Conservation (phyloP, 1,284 basidiomycete species). For the Veloboletus limbatus region DNA sequence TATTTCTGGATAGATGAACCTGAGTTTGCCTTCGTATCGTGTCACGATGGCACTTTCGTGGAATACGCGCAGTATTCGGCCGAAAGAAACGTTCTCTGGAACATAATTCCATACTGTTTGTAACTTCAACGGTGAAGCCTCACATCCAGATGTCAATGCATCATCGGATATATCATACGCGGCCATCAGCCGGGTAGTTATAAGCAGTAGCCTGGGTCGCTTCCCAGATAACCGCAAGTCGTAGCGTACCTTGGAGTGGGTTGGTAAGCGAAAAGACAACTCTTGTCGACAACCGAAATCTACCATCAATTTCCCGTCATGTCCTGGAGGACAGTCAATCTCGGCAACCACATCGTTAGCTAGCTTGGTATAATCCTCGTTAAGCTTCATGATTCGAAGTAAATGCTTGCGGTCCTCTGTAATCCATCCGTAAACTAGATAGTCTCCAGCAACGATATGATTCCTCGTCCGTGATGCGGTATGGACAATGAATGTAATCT, state of each 20-base stretch:
- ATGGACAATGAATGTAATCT: constrained; percentile 27
- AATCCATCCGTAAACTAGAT: constrained; percentile 32
- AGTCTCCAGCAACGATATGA: constrained; percentile 29
- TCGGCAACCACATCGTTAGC: constrained; percentile 24
- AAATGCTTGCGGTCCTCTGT: constrained; percentile 30
- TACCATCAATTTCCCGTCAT: constrained; percentile 30
- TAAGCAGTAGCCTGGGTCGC: constrained; percentile 23
- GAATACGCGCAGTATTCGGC: constrained; percentile 29
- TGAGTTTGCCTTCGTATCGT: constrained; percentile 26
- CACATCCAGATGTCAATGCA: constrained; percentile 10
- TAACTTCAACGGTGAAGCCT: constrained; percentile 12
- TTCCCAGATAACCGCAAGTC: constrained; percentile 29
- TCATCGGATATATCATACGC: constrained; percentile 30
- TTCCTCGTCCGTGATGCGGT: constrained; percentile 21
- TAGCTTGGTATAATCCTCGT: constrained; percentile 23
- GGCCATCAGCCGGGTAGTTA: constrained; percentile 31
- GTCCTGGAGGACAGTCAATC: constrained; percentile 29
- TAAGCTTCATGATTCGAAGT: constrained; percentile 31
- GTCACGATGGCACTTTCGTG: constrained; percentile 29
- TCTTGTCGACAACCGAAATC: background rate
- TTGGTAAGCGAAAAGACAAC: background rate
- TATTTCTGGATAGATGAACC: constrained; percentile 29
- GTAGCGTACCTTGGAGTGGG: constrained; percentile 24
- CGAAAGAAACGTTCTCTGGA: constrained; percentile 26
- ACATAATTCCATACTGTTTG: constrained; percentile 18